phyloP scores from a whole-genome alignment of 495 filamentous ascomycete species.

The Trichoderma virens region DNA sequence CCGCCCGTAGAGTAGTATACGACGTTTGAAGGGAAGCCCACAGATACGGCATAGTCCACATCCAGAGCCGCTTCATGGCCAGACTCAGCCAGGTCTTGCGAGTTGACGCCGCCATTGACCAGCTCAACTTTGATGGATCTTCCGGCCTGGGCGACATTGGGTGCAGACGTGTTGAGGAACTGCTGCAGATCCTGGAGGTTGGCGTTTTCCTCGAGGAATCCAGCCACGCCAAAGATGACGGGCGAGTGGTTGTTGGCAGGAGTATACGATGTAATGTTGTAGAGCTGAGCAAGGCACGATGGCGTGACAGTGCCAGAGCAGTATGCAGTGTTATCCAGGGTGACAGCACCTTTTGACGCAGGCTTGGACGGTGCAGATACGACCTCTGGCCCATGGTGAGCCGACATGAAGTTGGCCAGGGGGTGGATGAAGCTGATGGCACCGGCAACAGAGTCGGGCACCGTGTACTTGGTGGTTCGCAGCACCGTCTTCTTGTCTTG shows the following conservation, averaged over 20 bases:
- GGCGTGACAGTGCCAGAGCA: conserved; percentile 27
- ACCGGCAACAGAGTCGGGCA: conserved; percentile 35
- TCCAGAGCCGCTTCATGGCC: conserved; percentile 64
- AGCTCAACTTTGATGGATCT: conserved; percentile 56
- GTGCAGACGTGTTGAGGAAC: conserved; percentile 47
- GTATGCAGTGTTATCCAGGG: conserved; percentile 12
- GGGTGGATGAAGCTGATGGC: conserved; percentile 37
- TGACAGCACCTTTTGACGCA: neutral
- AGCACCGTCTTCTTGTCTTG: conserved; percentile 19
- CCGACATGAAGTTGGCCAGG: conserved; percentile 34
- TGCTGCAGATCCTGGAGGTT: conserved; percentile 46
- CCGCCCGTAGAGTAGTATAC: conserved; percentile 63
- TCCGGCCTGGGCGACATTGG: conserved; percentile 30
- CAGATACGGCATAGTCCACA: conserved; percentile 57
- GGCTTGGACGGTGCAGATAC: conserved; percentile 9
- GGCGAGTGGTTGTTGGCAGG: conserved; percentile 16
- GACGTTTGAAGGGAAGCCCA: conserved; percentile 51
- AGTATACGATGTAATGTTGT: conserved; percentile 33
- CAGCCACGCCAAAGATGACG: conserved; percentile 53
- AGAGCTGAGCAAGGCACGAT: conserved; percentile 30
- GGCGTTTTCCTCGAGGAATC: conserved; percentile 61
- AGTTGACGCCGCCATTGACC: conserved; percentile 52
- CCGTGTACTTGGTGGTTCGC: conserved; percentile 36
- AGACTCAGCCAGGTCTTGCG: conserved; percentile 32
- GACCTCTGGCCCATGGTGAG: conserved; percentile 3